Conservation (phyloP, 2,329 filamentous ascomycete species). For the Sordariomycetes sp. region DNA sequence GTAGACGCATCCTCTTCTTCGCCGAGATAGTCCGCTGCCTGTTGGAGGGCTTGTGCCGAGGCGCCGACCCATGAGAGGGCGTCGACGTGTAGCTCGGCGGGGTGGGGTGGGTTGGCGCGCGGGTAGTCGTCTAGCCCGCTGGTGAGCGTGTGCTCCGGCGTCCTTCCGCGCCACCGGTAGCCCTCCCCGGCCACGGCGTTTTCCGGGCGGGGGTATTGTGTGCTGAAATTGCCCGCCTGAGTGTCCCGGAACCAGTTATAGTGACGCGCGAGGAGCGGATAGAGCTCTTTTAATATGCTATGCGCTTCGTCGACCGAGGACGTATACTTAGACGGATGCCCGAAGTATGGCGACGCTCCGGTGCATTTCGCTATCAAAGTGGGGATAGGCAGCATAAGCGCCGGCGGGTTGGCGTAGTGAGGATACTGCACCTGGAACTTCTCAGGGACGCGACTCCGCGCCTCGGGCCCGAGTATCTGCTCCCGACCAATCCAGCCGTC, state of each 20-base stretch:
- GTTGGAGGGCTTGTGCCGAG: constrained; percentile 77
- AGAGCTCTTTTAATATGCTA: constrained; percentile 34
- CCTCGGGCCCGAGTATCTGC: constrained; percentile 86
- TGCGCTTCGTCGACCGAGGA: neutral
- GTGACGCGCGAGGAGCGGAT: constrained; percentile 81
- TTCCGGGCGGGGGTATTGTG: constrained; percentile 64
- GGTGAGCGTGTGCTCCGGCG: constrained; percentile 75
- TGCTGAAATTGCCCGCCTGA: constrained; percentile 79
- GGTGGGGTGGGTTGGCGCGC: constrained; percentile 84
- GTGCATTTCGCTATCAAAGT: constrained; percentile 70
- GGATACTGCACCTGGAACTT: constrained; percentile 96
- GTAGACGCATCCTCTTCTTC: constrained; percentile 65
- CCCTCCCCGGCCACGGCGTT: constrained; percentile 84
- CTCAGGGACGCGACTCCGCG: constrained; percentile 82
- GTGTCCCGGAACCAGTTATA: constrained; percentile 94
- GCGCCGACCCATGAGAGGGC: constrained; percentile 93
- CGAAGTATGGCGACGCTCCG: constrained; percentile 54
- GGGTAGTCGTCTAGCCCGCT: constrained; percentile 96
- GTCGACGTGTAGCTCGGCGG: constrained; percentile 90
- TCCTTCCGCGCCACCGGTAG: constrained; percentile 91
- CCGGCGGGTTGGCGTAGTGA: constrained; percentile 94
- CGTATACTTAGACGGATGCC: constrained; percentile 51
- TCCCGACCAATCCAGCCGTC: constrained; percentile 97
- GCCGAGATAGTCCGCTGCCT: constrained; percentile 66
- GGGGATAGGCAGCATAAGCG: constrained; percentile 82